A percentile compares a stretch with the other conserved stretches of the same genome.
Evolutionary conservation across 2,329 filamentous ascomycete species (phyloP).

Genomic region (Hymenoscyphus infarciens): DNA sequence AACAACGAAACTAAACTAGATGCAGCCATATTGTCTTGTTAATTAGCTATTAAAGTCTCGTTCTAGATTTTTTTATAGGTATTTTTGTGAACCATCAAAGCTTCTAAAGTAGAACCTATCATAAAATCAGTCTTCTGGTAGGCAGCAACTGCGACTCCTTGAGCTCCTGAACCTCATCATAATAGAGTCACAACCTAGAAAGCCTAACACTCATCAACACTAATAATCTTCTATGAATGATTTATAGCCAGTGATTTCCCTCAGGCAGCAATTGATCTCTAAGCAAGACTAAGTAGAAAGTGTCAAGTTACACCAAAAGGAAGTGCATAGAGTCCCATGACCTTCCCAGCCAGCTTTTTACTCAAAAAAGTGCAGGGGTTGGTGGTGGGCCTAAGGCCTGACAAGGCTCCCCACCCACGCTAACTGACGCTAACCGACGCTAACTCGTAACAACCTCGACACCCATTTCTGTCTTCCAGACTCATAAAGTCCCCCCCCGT

Average conservation of each 20-base stretch:
- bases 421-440: no score
- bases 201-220: constrained; percentile 13
- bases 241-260: constrained; percentile 39
- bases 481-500: constrained; percentile 16
- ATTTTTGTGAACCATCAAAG: no score
- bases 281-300: background rate
- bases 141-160: constrained; percentile 4
- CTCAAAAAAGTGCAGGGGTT: background rate
- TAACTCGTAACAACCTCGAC: constrained; percentile 5
- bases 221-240: background rate
- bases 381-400: background rate
- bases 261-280: constrained; percentile 24
- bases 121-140: background rate
- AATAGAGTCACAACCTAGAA: constrained; percentile 21
- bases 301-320: constrained; percentile 2
- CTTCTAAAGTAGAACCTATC: constrained; percentile 3
- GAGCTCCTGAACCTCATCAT: background rate
- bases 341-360: background rate
- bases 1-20: no score
- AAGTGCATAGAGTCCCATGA: background rate
- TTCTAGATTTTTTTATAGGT: no score
- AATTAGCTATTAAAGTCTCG: no score
- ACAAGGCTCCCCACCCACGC: background rate
- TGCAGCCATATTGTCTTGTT: no score
- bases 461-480: background rate